A percentile compares a stretch with the other conserved stretches of the same genome.
Conservation (phyloP, 2,329 filamentous ascomycete genomes). For the Aspergillus fischeri region DNA sequence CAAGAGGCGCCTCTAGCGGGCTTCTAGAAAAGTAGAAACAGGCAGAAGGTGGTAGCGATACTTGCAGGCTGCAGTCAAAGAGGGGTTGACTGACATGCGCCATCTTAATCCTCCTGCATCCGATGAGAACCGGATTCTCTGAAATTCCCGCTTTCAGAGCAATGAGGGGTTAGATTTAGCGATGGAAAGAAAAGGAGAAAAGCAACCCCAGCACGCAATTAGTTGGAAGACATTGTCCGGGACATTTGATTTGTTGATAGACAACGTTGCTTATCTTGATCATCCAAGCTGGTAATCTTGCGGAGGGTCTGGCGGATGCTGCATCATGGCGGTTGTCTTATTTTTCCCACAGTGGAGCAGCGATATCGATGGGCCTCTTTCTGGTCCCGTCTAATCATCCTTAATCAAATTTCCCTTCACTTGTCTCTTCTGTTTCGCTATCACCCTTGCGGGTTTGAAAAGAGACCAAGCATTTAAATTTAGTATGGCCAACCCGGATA, state of each 20-base stretch:
- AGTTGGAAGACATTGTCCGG: background rate
- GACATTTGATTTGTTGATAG: slow-evolving; percentile 11
- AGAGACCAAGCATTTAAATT: background rate
- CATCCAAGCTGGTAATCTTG: background rate
- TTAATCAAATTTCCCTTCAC: background rate
- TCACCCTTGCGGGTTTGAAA: background rate
- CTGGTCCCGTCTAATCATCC: background rate
- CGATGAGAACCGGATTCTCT: slow-evolving; percentile 15
- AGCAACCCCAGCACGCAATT: slow-evolving; percentile 1
- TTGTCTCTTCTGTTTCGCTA: background rate
- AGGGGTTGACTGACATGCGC: slow-evolving; percentile 16
- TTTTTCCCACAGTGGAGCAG: background rate
- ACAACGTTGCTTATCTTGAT: slow-evolving; percentile 9
- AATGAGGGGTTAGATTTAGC: slow-evolving; percentile 9
- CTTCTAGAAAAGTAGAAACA: slow-evolving; percentile 18
- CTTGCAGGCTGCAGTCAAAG: slow-evolving; percentile 7
- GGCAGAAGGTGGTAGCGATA: slow-evolving; percentile 11
- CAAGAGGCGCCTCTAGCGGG: slow-evolving; percentile 14
- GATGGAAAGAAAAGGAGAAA: slow-evolving; percentile 1
- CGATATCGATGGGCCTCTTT: background rate
- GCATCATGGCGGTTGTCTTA: background rate
- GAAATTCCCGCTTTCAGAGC: slow-evolving; percentile 5
- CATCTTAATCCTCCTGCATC: slow-evolving; percentile 9
- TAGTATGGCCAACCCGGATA: slow-evolving; percentile 8
- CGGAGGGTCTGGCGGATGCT: background rate